A percentile compares a stretch with the other conserved stretches of the same genome.
These are phyloP conservation scores for Hura crepitans DNA, from an alignment of 441 rosid genomes.

Conservation along the genomic window DNA sequence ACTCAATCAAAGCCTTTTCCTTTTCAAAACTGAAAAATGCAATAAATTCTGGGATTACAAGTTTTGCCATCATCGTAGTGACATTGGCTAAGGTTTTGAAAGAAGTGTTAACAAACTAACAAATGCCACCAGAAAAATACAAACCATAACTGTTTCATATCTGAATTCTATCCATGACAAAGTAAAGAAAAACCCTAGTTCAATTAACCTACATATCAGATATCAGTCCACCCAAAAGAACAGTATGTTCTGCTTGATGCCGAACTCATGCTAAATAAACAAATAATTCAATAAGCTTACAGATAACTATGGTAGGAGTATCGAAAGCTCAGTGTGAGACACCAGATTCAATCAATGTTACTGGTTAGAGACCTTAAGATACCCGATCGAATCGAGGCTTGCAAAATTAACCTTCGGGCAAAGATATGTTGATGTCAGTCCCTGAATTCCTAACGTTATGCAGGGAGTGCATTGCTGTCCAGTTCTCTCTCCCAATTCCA, in stretches of 20 bases:
- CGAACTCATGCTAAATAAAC: slow-evolving; percentile 18
- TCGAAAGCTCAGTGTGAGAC: neutral
- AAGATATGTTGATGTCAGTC: slow-evolving; percentile 70
- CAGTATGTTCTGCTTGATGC: slow-evolving; percentile 12
- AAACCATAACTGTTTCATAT: slow-evolving; percentile 2
- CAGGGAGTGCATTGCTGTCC: slow-evolving; percentile 42
- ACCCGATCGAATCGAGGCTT: neutral
- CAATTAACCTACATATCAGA: slow-evolving; percentile 17
- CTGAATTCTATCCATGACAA: slow-evolving; percentile 13
- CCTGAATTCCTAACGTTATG: slow-evolving; percentile 46
- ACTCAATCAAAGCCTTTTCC: neutral
- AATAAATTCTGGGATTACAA: slow-evolving; percentile 5
- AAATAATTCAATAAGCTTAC: slow-evolving; percentile 17
- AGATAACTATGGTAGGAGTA: slow-evolving; percentile 2
- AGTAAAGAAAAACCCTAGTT: neutral
- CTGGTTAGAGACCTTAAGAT: slow-evolving; percentile 18
- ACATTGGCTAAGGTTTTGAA: neutral
- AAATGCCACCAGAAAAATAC: slow-evolving; percentile 4
- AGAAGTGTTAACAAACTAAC: slow-evolving; percentile 5
- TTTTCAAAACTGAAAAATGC: neutral
- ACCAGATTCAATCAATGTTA: slow-evolving; percentile 10
- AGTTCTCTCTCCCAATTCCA: slow-evolving; percentile 42
- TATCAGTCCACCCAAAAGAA: slow-evolving; percentile 5
- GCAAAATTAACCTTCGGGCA: slow-evolving; percentile 44
- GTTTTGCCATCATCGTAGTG: neutral